Conservation (phyloP, 257 asterid species). For the Ilex aquifolium region DNA sequence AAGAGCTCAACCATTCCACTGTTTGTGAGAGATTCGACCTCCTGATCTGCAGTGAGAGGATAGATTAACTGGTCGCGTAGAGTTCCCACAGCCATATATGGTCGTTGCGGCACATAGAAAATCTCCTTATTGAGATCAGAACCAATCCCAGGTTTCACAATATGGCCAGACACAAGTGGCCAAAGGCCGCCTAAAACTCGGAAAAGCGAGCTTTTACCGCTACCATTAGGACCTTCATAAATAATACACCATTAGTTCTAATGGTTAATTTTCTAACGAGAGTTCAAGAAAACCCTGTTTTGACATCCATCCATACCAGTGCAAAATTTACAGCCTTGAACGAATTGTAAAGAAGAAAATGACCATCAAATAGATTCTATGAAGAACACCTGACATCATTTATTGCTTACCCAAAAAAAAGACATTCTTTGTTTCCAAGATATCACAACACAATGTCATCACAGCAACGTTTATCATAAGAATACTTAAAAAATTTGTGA, state of each 20-base stretch:
- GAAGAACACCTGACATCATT: too few species aligned
- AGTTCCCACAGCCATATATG: conserved; percentile 97
- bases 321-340: too few species aligned
- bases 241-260: conserved; percentile 6
- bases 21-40: conserved; percentile 65
- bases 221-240: conserved; percentile 93
- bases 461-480: too few species aligned
- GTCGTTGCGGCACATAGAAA: conserved; percentile 98
- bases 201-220: conserved; percentile 99
- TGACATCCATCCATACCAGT: too few species aligned
- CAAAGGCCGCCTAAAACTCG: conserved; percentile 99
- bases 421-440: too few species aligned
- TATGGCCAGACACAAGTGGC: conserved; percentile 95
- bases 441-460: too few species aligned
- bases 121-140: conserved; percentile 98
- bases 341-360: not conserved
- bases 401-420: too few species aligned
- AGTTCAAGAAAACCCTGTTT: too few species aligned
- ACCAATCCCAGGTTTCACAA: conserved; percentile 96
- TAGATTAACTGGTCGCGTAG: conserved; percentile 96
- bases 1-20: conserved; percentile 86
- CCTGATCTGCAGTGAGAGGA: conserved; percentile 89
- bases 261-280: not conserved
- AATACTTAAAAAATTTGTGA: too few species aligned
- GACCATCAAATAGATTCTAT: not conserved